These are phyloP conservation scores for Dacryopinax spathularia DNA, from an alignment of 768 basidiomycete genomes.

Conservation along the genomic window DNA sequence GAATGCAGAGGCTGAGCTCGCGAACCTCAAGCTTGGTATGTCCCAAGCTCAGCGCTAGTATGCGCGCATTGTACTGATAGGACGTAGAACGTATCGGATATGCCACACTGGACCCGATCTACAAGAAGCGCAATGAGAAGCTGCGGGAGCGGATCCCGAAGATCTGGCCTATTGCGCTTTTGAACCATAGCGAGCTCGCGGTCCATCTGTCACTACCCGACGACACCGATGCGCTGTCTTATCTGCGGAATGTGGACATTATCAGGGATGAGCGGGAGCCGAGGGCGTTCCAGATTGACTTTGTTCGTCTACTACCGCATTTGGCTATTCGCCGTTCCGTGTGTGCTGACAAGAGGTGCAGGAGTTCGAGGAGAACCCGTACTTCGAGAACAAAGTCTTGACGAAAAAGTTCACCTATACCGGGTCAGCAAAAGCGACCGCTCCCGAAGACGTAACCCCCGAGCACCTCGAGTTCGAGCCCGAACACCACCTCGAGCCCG, in stretches of 20 bases:
- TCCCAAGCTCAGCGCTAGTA: not conserved
- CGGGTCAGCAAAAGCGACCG: constrained; percentile 39
- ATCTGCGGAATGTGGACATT: constrained; percentile 77
- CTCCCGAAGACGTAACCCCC: constrained; percentile 63
- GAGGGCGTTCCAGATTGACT: constrained; percentile 72
- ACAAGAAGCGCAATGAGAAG: constrained; percentile 53
- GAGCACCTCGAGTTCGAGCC: constrained; percentile 63
- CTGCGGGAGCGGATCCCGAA: constrained; percentile 47
- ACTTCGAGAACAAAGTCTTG: constrained; percentile 58
- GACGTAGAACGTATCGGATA: not conserved
- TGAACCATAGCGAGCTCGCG: constrained; percentile 52
- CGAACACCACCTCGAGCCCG: constrained; percentile 55
- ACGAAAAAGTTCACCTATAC: constrained; percentile 72
- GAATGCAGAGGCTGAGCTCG: not conserved
- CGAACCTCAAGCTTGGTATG: not conserved
- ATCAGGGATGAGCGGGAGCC: constrained; percentile 57
- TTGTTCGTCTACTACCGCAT: constrained; percentile 42
- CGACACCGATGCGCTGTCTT: constrained; percentile 70
- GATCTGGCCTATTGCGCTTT: constrained; percentile 77
- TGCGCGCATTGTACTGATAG: too few species aligned
- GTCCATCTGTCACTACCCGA: constrained; percentile 55
- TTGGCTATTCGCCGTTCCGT: not conserved
- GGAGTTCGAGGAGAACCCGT: constrained; percentile 79
- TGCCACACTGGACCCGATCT: constrained; percentile 40
- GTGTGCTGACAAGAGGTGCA: constrained; percentile 19